Conservation (phyloP, 306 rosid genomes). For the Castanea crenata region DNA sequence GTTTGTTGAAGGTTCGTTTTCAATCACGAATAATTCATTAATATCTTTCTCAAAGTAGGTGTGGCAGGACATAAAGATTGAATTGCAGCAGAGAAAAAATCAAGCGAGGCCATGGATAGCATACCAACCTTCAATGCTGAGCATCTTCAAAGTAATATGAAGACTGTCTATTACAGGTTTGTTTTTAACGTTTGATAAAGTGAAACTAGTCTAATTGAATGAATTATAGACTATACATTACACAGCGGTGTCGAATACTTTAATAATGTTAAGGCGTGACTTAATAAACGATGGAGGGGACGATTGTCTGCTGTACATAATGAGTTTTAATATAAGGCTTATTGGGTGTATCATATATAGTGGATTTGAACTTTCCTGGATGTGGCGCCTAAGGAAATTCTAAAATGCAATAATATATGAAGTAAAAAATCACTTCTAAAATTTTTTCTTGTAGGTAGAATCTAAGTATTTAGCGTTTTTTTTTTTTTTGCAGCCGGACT, state of each 20-base stretch:
- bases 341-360: not conserved
- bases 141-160: slow-evolving; percentile 88
- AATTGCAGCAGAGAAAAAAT: slow-evolving; percentile 61
- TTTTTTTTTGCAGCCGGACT: slow-evolving; percentile 80
- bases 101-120: slow-evolving; percentile 49
- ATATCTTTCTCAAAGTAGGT: slow-evolving; percentile 13
- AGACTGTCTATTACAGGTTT: slow-evolving; percentile 81
- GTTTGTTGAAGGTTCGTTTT: no score
- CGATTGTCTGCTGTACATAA: not conserved
- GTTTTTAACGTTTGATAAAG: slow-evolving; percentile 15
- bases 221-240: not conserved
- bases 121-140: slow-evolving; percentile 72
- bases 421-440: not conserved
- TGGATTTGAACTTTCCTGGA: no score
- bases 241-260: not conserved
- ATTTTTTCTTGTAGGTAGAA: not conserved
- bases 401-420: not conserved
- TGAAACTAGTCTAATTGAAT: not conserved
- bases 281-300: not conserved
- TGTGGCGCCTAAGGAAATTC: no score
- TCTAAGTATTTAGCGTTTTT: slow-evolving; percentile 6
- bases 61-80: slow-evolving; percentile 67
- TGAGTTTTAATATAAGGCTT: not conserved
- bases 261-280: not conserved
- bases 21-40: no score